phyloP scores from a whole-genome alignment of 169 alveolate genomes.

The Condylostoma magnum region DNA sequence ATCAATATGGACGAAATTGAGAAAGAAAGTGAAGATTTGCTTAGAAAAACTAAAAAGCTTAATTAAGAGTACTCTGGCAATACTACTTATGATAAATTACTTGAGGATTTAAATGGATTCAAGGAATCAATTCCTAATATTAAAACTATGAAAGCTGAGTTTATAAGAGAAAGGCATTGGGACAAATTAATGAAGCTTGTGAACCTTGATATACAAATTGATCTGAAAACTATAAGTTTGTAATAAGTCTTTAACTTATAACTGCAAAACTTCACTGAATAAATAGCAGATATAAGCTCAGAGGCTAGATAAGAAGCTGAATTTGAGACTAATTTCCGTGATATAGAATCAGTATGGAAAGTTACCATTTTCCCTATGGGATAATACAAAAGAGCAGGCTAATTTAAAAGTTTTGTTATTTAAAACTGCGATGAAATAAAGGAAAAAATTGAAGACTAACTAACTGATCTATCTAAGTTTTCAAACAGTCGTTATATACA shows the following conservation, averaged over 20 bases:
- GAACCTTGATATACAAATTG: slow-evolving; percentile 75
- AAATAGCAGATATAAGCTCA: slow-evolving; percentile 88
- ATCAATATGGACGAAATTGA: slow-evolving; percentile 82
- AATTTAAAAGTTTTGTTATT: slow-evolving; percentile 79
- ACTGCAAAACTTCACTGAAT: slow-evolving; percentile 84
- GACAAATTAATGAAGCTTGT: slow-evolving; percentile 84
- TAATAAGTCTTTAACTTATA: slow-evolving; percentile 85
- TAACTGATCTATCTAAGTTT: slow-evolving; percentile 87
- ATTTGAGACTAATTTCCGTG: slow-evolving; percentile 85
- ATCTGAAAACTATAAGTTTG: slow-evolving; percentile 80
- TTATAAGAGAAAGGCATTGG: slow-evolving; percentile 93
- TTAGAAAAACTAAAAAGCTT: slow-evolving; percentile 77
- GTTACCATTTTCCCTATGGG: slow-evolving; percentile 75
- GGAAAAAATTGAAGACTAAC: slow-evolving; percentile 86
- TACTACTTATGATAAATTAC: slow-evolving; percentile 79
- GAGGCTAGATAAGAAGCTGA: slow-evolving; percentile 87
- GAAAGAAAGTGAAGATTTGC: slow-evolving; percentile 86
- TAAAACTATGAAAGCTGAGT: slow-evolving; percentile 83
- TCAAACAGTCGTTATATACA: slow-evolving; percentile 83
- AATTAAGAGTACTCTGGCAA: slow-evolving; percentile 65
- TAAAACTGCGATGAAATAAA: slow-evolving; percentile 87
- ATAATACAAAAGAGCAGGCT: slow-evolving; percentile 79
- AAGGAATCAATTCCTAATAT: slow-evolving; percentile 86
- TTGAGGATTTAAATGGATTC: slow-evolving; percentile 74
- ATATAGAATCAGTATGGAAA: slow-evolving; percentile 89